Conservation (phyloP, 1,139 yeast species). For the Protomyces pachydermus region DNA sequence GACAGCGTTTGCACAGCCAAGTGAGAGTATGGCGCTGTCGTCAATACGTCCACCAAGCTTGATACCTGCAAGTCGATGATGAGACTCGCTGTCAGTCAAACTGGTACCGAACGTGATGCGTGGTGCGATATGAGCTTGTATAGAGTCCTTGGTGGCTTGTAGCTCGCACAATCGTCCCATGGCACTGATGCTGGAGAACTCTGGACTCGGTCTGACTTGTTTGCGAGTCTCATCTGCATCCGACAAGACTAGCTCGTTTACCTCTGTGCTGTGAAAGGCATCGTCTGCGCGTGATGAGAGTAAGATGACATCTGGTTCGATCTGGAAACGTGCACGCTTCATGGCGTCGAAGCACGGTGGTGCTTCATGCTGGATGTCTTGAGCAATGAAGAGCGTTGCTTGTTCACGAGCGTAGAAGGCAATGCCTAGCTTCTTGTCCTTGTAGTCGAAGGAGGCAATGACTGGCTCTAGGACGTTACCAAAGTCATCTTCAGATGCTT, state of each 20-base stretch:
- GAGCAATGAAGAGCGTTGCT: conserved; percentile 2
- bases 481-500: conserved; percentile 1
- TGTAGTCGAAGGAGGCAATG: conserved; percentile 29
- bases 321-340: conserved; percentile 28
- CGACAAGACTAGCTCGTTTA: background rate
- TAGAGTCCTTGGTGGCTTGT: background rate
- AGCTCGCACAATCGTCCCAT: conserved; percentile 20
- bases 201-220: conserved; percentile 30
- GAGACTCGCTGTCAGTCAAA: background rate
- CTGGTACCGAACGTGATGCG: background rate
- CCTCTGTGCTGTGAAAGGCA: conserved; percentile 19
- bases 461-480: conserved; percentile 12
- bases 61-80: conserved; percentile 1
- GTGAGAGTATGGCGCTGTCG: background rate
- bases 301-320: conserved; percentile 29
- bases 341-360: background rate
- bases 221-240: background rate
- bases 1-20: conserved; percentile 31
- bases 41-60: background rate
- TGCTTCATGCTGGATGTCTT: conserved; percentile 22
- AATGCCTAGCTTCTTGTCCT: conserved; percentile 25
- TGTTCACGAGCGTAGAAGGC: conserved; percentile 20
- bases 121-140: background rate
- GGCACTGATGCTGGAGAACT: conserved; percentile 27
- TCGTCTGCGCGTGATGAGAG: conserved; percentile 31